phyloP scores from a whole-genome alignment of 2,329 filamentous ascomycete species.

The Samsoniella hepiali region DNA sequence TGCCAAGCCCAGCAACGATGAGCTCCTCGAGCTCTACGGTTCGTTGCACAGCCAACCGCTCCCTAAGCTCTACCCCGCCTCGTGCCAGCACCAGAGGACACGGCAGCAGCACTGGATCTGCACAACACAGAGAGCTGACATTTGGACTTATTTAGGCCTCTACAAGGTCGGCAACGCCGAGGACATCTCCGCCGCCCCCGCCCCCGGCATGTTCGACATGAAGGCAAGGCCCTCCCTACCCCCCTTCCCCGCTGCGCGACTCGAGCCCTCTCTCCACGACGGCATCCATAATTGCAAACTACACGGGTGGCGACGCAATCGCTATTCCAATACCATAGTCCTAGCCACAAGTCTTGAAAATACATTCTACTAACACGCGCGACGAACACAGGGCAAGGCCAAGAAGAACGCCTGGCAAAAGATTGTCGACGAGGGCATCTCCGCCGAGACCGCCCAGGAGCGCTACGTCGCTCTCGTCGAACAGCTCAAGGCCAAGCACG shows the following conservation, averaged over 20 bases:
- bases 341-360: no score
- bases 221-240: constrained; percentile 44
- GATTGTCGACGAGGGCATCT: constrained; percentile 60
- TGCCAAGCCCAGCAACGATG: constrained; percentile 59
- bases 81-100: neutral
- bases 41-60: constrained; percentile 24
- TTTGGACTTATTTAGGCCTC: constrained; percentile 40
- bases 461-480: constrained; percentile 73
- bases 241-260: neutral
- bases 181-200: constrained; percentile 52
- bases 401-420: constrained; percentile 79
- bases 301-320: neutral
- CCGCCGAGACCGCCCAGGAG: constrained; percentile 66
- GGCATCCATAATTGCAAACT: neutral
- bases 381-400: constrained; percentile 61
- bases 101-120: neutral
- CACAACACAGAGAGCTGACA: neutral
- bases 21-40: constrained; percentile 64
- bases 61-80: neutral
- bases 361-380: constrained; percentile 1
- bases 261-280: neutral
- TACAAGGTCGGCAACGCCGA: constrained; percentile 58
- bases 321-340: neutral
- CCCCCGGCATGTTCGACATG: constrained; percentile 68
- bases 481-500: constrained; percentile 66